Evolutionary conservation across 306 rosid species (phyloP).

Genomic region (Quercus bicolor): DNA sequence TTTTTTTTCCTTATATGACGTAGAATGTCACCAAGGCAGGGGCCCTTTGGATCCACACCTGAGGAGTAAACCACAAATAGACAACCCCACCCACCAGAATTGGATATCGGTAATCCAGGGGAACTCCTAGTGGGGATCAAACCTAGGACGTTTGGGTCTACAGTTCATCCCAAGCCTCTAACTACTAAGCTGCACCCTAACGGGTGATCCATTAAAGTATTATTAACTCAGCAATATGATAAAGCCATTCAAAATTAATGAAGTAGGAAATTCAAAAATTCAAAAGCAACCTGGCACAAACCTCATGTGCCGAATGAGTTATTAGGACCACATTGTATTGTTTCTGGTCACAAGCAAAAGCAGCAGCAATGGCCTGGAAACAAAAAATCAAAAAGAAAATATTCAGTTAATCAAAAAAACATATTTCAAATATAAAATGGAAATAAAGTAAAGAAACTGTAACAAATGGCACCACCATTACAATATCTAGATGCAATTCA

Average conservation of each 20-base stretch:
- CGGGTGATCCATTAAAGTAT: too few species aligned
- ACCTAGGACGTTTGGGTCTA: too few species aligned
- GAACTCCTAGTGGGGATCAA: too few species aligned
- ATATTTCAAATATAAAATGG: too few species aligned
- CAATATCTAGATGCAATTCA: not conserved
- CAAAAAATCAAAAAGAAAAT: not conserved
- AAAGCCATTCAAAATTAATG: not conserved
- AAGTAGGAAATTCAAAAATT: conserved; percentile 2
- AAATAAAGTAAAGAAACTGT: not conserved
- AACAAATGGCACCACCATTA: not conserved
- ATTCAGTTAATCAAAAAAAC: not conserved
- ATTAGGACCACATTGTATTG: conserved; percentile 54
- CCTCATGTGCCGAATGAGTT: conserved; percentile 70
- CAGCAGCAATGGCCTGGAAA: conserved; percentile 75
- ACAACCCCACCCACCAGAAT: too few species aligned
- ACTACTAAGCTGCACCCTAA: too few species aligned
- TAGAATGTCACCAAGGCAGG: too few species aligned
- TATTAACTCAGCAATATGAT: not conserved
- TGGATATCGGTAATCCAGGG: too few species aligned
- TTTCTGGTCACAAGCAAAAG: conserved; percentile 62
- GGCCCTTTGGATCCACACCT: too few species aligned
- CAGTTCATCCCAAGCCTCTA: too few species aligned
- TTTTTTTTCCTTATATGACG: too few species aligned
- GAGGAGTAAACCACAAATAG: too few species aligned
- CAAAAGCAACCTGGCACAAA: conserved; percentile 18